Conservation (phyloP, 1,139 yeast genomes). For the Yamadazyma atlantica region DNA sequence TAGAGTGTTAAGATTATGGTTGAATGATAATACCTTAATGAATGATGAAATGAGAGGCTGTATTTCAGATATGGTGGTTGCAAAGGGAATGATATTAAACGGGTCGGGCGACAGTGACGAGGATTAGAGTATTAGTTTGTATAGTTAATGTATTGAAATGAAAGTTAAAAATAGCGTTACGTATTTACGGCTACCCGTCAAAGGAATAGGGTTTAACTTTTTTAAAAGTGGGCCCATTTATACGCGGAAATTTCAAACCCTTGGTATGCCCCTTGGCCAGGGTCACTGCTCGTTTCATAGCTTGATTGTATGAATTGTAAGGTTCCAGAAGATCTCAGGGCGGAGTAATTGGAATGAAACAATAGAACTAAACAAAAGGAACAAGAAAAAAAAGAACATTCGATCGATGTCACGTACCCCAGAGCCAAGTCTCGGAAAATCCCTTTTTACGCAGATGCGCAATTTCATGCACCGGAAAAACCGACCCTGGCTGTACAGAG, state of each 20-base stretch:
- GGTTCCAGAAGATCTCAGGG: not conserved
- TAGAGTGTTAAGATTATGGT: constrained; percentile 32
- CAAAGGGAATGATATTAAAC: constrained; percentile 34
- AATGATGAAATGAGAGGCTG: constrained; percentile 25
- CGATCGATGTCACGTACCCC: not conserved
- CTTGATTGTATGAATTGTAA: no score
- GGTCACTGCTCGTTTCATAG: no score
- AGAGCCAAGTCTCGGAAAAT: not conserved
- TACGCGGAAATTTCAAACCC: no score
- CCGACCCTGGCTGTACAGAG: not conserved
- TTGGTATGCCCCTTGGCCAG: no score
- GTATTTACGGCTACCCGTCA: not conserved
- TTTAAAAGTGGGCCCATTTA: no score
- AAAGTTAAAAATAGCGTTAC: not conserved
- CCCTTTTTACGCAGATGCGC: not conserved
- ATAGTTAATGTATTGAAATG: not conserved
- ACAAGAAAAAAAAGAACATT: not conserved
- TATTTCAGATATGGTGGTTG: constrained; percentile 31
- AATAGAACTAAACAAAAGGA: not conserved
- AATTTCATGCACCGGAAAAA: not conserved
- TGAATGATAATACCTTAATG: constrained; percentile 27
- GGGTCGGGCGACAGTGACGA: constrained; percentile 18
- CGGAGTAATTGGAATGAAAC: no score
- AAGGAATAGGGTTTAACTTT: not conserved
- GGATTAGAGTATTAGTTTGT: constrained; percentile 1